Evolutionary conservation across 129 eudicot genomes (phyloP), one percentile per base, ranked within the genome.

Genomic region (Arctium lappa): DNA sequence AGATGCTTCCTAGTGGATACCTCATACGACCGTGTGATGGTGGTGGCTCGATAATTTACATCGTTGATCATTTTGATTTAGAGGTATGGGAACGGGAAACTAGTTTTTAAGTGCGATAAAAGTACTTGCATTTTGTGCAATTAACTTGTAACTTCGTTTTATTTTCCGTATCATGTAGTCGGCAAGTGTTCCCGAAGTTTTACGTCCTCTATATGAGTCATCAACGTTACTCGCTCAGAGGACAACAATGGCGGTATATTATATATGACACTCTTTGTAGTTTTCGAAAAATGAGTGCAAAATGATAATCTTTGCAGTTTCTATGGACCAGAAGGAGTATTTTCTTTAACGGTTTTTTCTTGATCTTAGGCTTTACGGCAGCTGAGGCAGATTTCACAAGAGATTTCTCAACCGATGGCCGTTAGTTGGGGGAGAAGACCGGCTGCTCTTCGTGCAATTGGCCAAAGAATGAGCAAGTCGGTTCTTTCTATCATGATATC

Each of bases 1-100:
- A 94, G 71, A 88, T 92, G 87, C 86, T 94, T 68, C 93, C 98
- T 6, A 92, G 98, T 82, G 98, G 98, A 48, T 94, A 92, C 82
- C 81, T 94, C 22, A 92, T 94, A 60, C 91, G 98, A 75, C 98
- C 98, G 6, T 94, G 98, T 78, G 98, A 94, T 74, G 98, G 98
- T 37, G 98, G 98, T 48, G 98, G 97, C 13, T 92, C 98, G 36
- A 94, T 94, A 2, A 92, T 94, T 72, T 95, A 94, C 79, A 90
- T 94, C 68, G 98, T 94, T 79, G 98, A 94, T 84, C 98, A 94
- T 86, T 82, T 94, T 84, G 93, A 94, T 83, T 87, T 94, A n/a
- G 97, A 94, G 97, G 98, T 94, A 73, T 5, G 36, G 27, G 40
- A 69, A 33, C 8, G 53, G 13, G 66, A 39, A 10, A 36, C 8